Base-by-base conservation (phyloP, 164 flowering plant species). In the Saururus chinensis region DNA sequence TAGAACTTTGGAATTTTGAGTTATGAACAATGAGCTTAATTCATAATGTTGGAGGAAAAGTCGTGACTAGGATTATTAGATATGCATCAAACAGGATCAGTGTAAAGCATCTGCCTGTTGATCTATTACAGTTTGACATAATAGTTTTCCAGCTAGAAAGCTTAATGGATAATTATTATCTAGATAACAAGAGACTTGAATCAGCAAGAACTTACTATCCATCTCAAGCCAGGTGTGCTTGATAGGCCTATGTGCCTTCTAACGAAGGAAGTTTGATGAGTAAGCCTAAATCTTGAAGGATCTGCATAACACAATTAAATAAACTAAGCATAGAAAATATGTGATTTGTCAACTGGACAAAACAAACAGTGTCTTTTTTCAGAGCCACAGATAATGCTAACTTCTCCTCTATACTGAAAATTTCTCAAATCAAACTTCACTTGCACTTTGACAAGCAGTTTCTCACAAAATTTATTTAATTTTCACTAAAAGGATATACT, bases 201-300 rank as follows among this genome's bases (percentile, higher is more conserved):
- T 30, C 4, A 20, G 19, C 7, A 55, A 21, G 53, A 26, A 42
- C 82, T 73, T 80, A 82, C 88, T 57, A 82, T 77, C 95, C 95
- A 87, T 80, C 77, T 74, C 53, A 82, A 17, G 4, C 82, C 83
- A 9, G 85, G 85, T 37, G 42, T 70, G 25, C 42, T 80, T 22
- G 82, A 80, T 0, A 74, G 37, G 41, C 85, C 82, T 4, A 76
- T 37, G 59, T 87, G 88, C 14, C 82, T 75, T 61, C 65, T 73
- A 20, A 80, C 88, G 40, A 89, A 89, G 0, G 96, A 80, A 7
- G 89, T 85, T 59, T 89, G 81, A 60, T 75, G 81, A 10, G 86
- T 65, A 22, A 89, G 73, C 70, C 91, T 79, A 61, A 84, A 85
- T 41, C 86, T 85, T 25, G 78, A 42, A 56, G 87, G 86, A 78